Base-by-base conservation (phyloP, 306 rosid genomes). In the Sicyos edulis region DNA sequence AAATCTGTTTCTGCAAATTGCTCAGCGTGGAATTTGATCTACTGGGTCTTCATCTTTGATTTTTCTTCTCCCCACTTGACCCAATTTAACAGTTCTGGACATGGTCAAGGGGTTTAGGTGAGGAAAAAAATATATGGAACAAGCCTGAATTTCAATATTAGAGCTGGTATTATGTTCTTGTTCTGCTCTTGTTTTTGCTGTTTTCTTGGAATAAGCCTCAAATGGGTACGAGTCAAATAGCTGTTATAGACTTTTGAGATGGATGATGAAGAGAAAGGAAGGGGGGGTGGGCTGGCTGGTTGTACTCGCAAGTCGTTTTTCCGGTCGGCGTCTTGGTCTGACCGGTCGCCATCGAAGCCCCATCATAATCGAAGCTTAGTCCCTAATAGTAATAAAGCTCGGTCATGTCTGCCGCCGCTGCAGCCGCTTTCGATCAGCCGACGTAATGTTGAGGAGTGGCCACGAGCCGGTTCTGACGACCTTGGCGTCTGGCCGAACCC, bases 391-490 rank as follows among this genome's bases (percentile, higher is more conserved):
- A 90, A 86, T 65, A 90, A 86, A 70, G 78, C 73, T 3, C 73
- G 98, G 50, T 59, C 96, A 1, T 77, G 82, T 54, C 73, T 91
- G 75, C 96, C 96, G 6, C 90, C 91, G 0, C 93, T 91, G 77
- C 91, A 87, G 85, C 97, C 97, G 11, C 93, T 93, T 16, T 75
- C 91, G 11, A 93, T 93, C 55, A 76, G 72, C 44, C 82, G 79
- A 45, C 83, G 85, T 44, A 78, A 69, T 74, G 86, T 65, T 0
- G 85, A 78, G 76, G 95, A 85, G 76, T 93, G 98, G 98, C 98
- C 98, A 0, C 82, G 79, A 54, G 95, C 98, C 0, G 95, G 96
- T 73, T 86, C 92, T 74, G 98, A 93, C 73, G 98, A 93, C 79
- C 96, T 92, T n/a, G 96, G 93, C 2, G 49, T 86, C 4, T 90